Base-by-base conservation (phyloP, 2,329 filamentous ascomycete species). In the Alternaria sp. region DNA sequence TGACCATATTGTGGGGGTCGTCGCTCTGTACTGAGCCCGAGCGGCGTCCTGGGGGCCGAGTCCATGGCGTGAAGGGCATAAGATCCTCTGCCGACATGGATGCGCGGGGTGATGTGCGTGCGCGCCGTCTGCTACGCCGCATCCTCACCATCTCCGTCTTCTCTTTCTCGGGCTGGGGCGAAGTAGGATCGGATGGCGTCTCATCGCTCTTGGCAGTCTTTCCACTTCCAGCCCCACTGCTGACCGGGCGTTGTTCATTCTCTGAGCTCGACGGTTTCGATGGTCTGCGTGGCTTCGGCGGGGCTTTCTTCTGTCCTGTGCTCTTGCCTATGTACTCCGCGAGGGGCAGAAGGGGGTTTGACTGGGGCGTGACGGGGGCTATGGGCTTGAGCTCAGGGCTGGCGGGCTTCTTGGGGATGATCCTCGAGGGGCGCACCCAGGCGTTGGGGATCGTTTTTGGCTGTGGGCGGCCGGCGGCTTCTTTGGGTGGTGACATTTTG, bases 401-500 rank as follows among this genome's bases (percentile, higher is more conserved):
- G 1, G 61, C 57, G 36, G 61, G 61, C 55, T 69, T 71, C 58
- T 73, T 72, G 52, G 59, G 59, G 6, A 71, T 67, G 28, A 72
- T 68, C 61, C 72, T 72, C 6, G 76, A 74, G 45, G 79, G 78
- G 8, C 79, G 74, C 55, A 81, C 79, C 79, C 79, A 81, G 40
- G 74, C 78, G 36, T 75, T 80, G 43, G 79, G 76, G 10, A 79
- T 73, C 26, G 69, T 72, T 67, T 80, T 79, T 23, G 77, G 76
- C 32, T 75, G 68, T 1, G 74, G 69, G n/a, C 72, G 73, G 44
- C 66, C 62, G 11, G 66, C 59, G 28, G 55, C 47, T 13, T 78
- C 75, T 44, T 80, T 80, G 5, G 76, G 74, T 28, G 77, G 75
- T 6, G 77, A 76, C 59, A 74, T 73, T 74, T 89, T 90, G 81